Base-by-base conservation (phyloP, 2,329 filamentous ascomycete genomes). In the Malbranchea zuffiana region DNA sequence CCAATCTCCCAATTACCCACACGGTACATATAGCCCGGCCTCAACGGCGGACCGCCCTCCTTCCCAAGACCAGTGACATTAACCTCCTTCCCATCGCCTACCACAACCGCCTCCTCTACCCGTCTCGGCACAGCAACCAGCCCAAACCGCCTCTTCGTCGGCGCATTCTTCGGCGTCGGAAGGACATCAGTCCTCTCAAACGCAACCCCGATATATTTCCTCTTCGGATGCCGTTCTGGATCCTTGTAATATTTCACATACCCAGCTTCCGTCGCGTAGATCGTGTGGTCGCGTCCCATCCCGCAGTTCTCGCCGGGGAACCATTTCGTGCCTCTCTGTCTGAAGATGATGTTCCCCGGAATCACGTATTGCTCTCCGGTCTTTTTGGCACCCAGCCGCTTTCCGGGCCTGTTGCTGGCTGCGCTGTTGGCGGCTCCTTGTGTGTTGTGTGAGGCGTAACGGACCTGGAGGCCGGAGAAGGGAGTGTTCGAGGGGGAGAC, bases 241-340 rank as follows among this genome's bases (percentile, higher is more conserved):
- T 98, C 88, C 55, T 80, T 78, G 70, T 98, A 98, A 73, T 94
- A 98, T 51, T 90, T 86, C 43, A 98, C 90, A 62, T 92, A 98
- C 46, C 90, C 90, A 3, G 80, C 71, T 39, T 81, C 75, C 42
- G 78, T 79, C 36, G 90, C 78, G 62, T 83, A 93, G 57, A 98
- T 92, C 34, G 88, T 96, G 68, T 96, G 90, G 61, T 98, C 87
- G 43, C 90, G 81, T 34, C 90, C 90, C 69, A 96, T 88, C 51
- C 79, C 82, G 61, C 82, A 84, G 65, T 98, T 96, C 59, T 96
- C 90, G 52, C 90, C 90, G 1, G 90, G 81, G 59, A 80, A 88
- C 90, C 90, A 98, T 53, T 79, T 75, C 3, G 90, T 92, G 51
- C 90, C 90, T 53, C 88, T 80, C 63, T 98, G 90, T 58, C 85